These are phyloP conservation scores for Cutaneotrichosporon cavernicola DNA, from an alignment of 1,284 basidiomycete species.

Conservation along the genomic window DNA sequence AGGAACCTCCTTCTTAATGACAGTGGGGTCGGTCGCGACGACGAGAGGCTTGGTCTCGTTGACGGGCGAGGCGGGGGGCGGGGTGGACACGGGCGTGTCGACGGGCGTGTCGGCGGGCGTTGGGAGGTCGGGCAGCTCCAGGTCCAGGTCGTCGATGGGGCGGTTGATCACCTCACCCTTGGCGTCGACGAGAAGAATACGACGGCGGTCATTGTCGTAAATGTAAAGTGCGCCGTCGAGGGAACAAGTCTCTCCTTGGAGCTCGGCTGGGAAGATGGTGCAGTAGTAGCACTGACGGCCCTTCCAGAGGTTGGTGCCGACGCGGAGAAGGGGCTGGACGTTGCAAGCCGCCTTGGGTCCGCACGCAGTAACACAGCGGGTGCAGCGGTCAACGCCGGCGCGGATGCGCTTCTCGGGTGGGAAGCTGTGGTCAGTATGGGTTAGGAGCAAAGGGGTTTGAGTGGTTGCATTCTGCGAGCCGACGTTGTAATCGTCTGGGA, in stretches of 20 bases:
- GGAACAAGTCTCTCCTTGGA: constrained; percentile 15
- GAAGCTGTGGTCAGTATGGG: constrained; percentile 9
- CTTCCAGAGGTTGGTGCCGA: constrained; percentile 13
- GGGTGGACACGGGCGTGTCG: neutral
- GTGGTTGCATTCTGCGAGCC: too few species aligned
- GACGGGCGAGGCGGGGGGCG: neutral
- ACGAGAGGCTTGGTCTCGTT: neutral
- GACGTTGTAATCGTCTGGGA: too few species aligned
- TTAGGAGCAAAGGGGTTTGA: too few species aligned
- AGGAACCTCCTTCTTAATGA: neutral
- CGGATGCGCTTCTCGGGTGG: constrained; percentile 11
- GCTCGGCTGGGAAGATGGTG: constrained; percentile 14
- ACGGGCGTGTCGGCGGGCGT: neutral
- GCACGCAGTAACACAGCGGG: constrained; percentile 12
- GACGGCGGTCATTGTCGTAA: constrained; percentile 8
- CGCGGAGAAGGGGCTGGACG: constrained; percentile 15
- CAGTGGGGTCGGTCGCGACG: neutral
- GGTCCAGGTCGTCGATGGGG: constrained; percentile 7
- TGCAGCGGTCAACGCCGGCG: constrained; percentile 17
- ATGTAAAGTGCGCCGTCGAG: constrained; percentile 15
- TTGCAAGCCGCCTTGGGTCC: constrained; percentile 16
- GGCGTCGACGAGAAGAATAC: constrained; percentile 8
- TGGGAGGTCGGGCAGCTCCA: neutral
- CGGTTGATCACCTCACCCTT: constrained; percentile 5
- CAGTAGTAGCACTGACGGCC: constrained; percentile 17